Evolutionary conservation across 441 rosid species (phyloP).

Genomic region (Adansonia rubrostipa): DNA sequence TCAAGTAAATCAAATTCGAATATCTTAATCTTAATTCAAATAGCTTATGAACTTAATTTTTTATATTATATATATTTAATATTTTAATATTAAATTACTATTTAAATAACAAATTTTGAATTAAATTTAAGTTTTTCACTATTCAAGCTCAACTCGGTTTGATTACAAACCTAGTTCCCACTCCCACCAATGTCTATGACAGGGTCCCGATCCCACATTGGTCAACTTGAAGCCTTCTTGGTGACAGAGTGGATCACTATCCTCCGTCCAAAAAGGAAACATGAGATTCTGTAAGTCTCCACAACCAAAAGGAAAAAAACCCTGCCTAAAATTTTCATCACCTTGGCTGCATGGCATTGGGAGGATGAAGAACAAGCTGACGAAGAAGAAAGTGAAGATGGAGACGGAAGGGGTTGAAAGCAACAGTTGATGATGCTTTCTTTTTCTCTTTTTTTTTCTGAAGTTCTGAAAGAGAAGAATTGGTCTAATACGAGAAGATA

Average conservation of each 20-base stretch:
- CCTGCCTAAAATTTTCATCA: neutral
- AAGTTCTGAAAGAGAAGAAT: neutral
- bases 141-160: too few relatives aligned
- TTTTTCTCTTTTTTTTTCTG: neutral
- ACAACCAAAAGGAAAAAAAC: neutral
- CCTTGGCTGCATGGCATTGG: neutral
- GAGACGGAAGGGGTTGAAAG: neutral
- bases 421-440: neutral
- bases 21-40: too few relatives aligned
- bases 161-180: neutral
- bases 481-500: neutral
- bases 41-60: too few relatives aligned
- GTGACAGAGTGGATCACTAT: neutral
- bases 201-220: neutral
- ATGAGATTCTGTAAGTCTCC: neutral
- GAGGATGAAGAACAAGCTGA: neutral
- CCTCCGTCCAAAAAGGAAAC: slow-evolving; percentile 6
- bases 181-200: neutral
- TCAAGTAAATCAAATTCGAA: too few relatives aligned
- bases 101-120: neutral
- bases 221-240: neutral
- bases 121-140: too few relatives aligned
- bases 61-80: too few relatives aligned
- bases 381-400: neutral
- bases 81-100: too few relatives aligned